Evolutionary conservation across 768 basidiomycete species (phyloP).

Genomic region (Russula lepida): DNA sequence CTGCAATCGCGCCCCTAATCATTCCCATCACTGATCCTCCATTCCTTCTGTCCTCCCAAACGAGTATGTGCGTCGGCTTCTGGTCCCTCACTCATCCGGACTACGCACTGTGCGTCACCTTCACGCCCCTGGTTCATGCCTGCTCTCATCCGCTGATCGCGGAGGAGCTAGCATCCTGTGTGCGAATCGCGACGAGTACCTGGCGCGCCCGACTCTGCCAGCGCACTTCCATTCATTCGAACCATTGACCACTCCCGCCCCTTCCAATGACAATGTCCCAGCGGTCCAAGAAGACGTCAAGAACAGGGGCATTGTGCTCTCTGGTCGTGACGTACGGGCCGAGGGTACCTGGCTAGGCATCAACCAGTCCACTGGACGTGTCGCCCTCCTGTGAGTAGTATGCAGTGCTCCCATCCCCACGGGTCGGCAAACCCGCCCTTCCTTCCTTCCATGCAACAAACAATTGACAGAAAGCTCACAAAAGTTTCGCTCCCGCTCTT

Average conservation of each 20-base stretch:
- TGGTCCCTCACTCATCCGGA: constrained; percentile 70
- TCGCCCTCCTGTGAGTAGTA: constrained; percentile 67
- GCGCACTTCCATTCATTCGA: constrained; percentile 65
- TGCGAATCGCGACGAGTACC: constrained; percentile 69
- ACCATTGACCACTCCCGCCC: neutral
- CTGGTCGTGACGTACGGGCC: constrained; percentile 62
- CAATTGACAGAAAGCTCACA: neutral
- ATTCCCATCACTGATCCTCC: constrained; percentile 16
- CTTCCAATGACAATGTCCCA: constrained; percentile 5
- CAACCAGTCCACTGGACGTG: constrained; percentile 45
- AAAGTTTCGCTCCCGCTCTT: constrained; percentile 9
- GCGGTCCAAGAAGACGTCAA: constrained; percentile 16
- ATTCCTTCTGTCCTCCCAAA: constrained; percentile 3
- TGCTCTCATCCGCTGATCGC: constrained; percentile 2
- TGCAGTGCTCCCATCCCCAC: constrained; percentile 6
- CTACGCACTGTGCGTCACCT: constrained; percentile 61
- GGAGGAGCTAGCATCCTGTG: constrained; percentile 49
- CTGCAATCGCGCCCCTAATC: neutral
- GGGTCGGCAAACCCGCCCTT: neutral
- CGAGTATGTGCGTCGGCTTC: constrained; percentile 66
- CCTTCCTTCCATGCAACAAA: constrained; percentile 4
- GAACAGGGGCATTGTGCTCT: constrained; percentile 41
- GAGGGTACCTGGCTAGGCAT: constrained; percentile 84
- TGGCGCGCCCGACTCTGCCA: constrained; percentile 54
- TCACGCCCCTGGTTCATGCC: neutral